These are phyloP conservation scores for Neurospora sp. DNA, from an alignment of 495 filamentous ascomycete species.

Conservation along the genomic window DNA sequence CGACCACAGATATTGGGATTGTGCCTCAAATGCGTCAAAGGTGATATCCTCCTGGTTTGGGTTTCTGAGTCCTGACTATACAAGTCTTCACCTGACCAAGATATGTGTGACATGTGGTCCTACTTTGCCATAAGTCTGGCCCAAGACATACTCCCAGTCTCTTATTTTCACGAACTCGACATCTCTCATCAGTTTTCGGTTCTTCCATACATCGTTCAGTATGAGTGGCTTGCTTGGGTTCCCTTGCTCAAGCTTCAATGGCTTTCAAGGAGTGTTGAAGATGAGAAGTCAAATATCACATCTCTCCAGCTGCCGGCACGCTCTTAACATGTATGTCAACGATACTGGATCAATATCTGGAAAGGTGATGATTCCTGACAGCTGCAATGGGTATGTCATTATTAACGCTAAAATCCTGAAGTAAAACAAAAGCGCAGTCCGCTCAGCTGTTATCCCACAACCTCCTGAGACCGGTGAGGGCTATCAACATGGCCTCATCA, in stretches of 20 bases:
- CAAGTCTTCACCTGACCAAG: background rate
- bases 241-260: background rate
- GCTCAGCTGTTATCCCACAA: conserved; percentile 35
- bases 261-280: background rate
- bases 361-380: background rate
- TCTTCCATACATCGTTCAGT: background rate
- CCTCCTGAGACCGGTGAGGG: conserved; percentile 47
- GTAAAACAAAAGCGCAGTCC: background rate
- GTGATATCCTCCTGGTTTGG: background rate
- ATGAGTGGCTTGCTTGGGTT: background rate
- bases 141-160: no score
- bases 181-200: background rate
- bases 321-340: background rate
- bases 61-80: background rate
- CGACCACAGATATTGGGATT: no score
- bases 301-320: background rate
- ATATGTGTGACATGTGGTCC: background rate
- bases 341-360: background rate
- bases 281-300: background rate
- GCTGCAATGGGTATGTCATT: background rate
- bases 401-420: background rate
- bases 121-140: background rate
- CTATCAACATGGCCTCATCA: conserved; percentile 69
- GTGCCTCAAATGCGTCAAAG: no score
- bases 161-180: no score